These are phyloP conservation scores for Penicillium vulpinum DNA, from an alignment of 2,329 filamentous ascomycete genomes.

Conservation along the genomic window DNA sequence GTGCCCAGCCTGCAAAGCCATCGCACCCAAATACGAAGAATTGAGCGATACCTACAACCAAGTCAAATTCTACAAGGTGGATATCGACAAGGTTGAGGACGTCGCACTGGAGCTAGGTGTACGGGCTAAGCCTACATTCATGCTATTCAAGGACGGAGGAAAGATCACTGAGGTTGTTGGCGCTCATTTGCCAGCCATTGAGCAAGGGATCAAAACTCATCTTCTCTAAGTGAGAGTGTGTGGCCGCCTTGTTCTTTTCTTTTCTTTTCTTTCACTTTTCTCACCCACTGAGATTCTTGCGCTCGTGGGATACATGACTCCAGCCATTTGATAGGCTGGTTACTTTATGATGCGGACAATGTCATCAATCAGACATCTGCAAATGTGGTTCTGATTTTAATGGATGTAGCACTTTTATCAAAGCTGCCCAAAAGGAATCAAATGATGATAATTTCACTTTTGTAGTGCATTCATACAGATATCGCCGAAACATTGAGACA, in stretches of 20 bases:
- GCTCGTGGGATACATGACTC: not conserved
- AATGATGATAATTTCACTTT: not conserved
- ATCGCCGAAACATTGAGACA: not conserved
- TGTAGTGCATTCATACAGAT: not conserved
- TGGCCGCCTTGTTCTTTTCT: not conserved
- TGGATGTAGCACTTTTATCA: not conserved
- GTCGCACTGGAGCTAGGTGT: conserved; percentile 3
- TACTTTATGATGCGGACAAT: not conserved
- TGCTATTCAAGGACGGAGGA: conserved; percentile 4
- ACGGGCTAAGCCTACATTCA: conserved; percentile 3
- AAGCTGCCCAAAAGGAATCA: not conserved
- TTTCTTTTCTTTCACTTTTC: not conserved
- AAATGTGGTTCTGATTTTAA: not conserved
- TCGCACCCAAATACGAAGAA: conserved; percentile 1
- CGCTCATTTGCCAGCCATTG: not conserved
- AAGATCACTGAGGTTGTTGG: conserved; percentile 9
- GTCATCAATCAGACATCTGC: not conserved
- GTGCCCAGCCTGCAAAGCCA: conserved; percentile 2
- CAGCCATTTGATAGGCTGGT: not conserved
- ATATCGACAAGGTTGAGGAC: conserved; percentile 1
- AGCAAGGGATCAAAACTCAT: not conserved
- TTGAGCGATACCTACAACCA: not conserved
- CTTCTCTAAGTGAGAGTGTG: not conserved
- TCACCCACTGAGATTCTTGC: not conserved
- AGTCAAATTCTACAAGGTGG: conserved; percentile 9